Percentiles rank a stretch among this genome's conserved stretches.
These are phyloP conservation scores for Nigrospora osmanthi DNA, from an alignment of 2,329 filamentous ascomycete genomes.

Conservation along the genomic window DNA sequence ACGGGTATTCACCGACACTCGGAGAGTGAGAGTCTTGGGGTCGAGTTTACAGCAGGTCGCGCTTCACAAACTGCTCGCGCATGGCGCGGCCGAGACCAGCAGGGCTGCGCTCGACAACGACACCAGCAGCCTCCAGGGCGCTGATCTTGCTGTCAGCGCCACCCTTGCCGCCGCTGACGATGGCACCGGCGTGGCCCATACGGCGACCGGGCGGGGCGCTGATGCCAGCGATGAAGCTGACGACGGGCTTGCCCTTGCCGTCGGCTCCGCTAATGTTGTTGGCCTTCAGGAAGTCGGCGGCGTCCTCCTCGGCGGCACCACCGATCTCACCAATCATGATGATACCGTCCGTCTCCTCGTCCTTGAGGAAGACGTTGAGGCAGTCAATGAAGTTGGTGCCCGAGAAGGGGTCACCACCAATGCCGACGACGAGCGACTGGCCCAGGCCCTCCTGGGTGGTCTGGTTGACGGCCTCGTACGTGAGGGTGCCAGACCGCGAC, in stretches of 20 bases:
- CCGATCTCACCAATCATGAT: slow-evolving; percentile 99
- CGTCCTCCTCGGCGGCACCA: slow-evolving; percentile 94
- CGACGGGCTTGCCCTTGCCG: slow-evolving; percentile 74
- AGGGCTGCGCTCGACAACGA: slow-evolving; percentile 92
- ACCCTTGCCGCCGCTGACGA: slow-evolving; percentile 95
- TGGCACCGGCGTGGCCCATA: slow-evolving; percentile 98
- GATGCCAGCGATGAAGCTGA: slow-evolving; percentile 98
- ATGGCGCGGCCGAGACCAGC: slow-evolving; percentile 88
- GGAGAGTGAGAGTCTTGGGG: neutral
- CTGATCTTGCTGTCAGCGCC: slow-evolving; percentile 97
- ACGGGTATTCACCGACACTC: neutral
- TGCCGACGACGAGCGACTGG: slow-evolving; percentile 96
- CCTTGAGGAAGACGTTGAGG: slow-evolving; percentile 91
- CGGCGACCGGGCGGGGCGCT: slow-evolving; percentile 90
- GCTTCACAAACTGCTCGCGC: slow-evolving; percentile 91
- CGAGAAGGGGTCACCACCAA: slow-evolving; percentile 96
- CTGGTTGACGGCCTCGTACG: slow-evolving; percentile 99
- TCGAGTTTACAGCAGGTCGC: slow-evolving; percentile 73
- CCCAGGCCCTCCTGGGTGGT: slow-evolving; percentile 95
- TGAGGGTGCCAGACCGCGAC: slow-evolving; percentile 94
- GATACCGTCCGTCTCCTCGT: slow-evolving; percentile 95
- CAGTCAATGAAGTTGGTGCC: slow-evolving; percentile 99
- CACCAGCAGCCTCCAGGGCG: slow-evolving; percentile 86
- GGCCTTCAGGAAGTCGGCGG: slow-evolving; percentile 87
- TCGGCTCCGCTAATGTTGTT: slow-evolving; percentile 70